phyloP scores from a whole-genome alignment of 768 basidiomycete species.

The Agrocybe pediades region DNA sequence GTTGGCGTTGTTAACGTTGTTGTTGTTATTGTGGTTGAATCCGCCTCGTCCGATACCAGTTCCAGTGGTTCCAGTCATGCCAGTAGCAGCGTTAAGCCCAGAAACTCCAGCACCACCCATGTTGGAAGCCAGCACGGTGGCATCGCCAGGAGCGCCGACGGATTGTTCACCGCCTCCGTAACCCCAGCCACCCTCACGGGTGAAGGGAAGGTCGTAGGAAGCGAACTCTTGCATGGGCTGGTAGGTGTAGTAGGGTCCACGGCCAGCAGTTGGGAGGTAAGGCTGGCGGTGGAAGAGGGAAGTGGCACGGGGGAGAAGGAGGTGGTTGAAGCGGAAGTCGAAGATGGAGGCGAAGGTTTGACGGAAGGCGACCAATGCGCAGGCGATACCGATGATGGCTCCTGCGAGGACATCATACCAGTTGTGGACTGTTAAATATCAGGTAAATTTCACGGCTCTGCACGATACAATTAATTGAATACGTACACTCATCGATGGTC shows the following conservation, averaged over 20 bases:
- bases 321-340: constrained; percentile 62
- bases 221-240: constrained; percentile 26
- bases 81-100: constrained; percentile 4
- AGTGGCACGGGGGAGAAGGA: constrained; percentile 52
- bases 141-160: constrained; percentile 46
- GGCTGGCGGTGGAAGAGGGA: constrained; percentile 42
- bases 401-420: constrained; percentile 62
- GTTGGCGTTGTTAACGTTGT: background rate
- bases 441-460: background rate
- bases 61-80: background rate
- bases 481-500: constrained; percentile 57
- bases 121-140: constrained; percentile 26
- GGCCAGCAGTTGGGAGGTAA: constrained; percentile 22
- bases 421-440: constrained; percentile 41
- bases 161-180: constrained; percentile 34
- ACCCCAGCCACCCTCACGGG: constrained; percentile 48
- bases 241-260: constrained; percentile 37
- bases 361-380: constrained; percentile 53
- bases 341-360: constrained; percentile 57
- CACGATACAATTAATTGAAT: background rate
- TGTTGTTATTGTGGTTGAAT: background rate
- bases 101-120: constrained; percentile 13
- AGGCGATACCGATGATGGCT: constrained; percentile 47
- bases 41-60: constrained; percentile 1
- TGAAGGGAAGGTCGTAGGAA: constrained; percentile 38